These are phyloP conservation scores for Plantago major DNA, from an alignment of 257 asterid genomes.

Conservation along the genomic window DNA sequence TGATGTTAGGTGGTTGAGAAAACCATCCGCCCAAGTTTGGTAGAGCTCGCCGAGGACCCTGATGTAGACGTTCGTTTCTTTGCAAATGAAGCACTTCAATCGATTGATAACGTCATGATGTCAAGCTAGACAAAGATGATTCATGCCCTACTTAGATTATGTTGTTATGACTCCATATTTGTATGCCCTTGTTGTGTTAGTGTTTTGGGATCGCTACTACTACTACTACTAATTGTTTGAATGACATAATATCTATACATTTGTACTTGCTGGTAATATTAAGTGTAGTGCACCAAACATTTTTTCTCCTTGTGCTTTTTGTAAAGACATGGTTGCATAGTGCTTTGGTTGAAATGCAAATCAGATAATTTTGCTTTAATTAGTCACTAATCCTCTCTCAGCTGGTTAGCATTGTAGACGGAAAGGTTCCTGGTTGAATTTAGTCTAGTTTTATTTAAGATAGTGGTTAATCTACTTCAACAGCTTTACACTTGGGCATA, in stretches of 20 bases:
- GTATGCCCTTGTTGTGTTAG: neutral
- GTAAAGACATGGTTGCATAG: neutral
- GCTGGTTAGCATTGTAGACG: neutral
- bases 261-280: neutral
- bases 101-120: slow-evolving; percentile 63
- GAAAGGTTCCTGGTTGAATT: neutral
- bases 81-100: slow-evolving; percentile 81
- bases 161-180: neutral
- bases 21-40: slow-evolving; percentile 70
- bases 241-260: neutral
- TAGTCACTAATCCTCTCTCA: neutral
- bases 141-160: neutral
- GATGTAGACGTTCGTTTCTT: slow-evolving; percentile 88
- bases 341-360: neutral
- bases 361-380: too few relatives aligned
- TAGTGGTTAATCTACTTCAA: too few relatives aligned
- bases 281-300: too few relatives aligned
- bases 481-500: neutral
- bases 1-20: slow-evolving; percentile 71
- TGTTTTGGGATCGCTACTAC: neutral
- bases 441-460: neutral
- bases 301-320: neutral
- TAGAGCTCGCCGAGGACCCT: slow-evolving; percentile 84
- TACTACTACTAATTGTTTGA: neutral
- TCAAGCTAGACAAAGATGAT: slow-evolving; percentile 39